Evolutionary conservation across 148 eudicot species (phyloP).

Genomic region (Gaultheria prostrata): DNA sequence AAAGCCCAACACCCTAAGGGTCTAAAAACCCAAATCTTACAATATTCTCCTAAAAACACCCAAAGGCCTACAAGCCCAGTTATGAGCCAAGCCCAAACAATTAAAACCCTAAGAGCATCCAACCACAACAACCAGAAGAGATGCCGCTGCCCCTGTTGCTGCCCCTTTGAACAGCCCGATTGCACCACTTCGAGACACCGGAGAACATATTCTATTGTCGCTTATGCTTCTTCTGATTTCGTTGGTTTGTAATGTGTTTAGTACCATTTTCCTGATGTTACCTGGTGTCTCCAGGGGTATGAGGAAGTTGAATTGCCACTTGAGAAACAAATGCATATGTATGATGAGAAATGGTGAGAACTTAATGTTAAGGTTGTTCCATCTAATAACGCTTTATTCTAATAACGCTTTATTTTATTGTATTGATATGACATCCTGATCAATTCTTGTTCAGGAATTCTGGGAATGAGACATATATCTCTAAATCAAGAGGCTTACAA

Average conservation of each 20-base stretch:
- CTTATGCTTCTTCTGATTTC: conserved; percentile 5
- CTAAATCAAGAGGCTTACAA: conserved; percentile 3
- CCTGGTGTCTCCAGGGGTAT: conserved; percentile 9
- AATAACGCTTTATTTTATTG: background rate
- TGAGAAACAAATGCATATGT: conserved; percentile 1
- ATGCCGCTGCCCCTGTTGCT: too few relatives aligned
- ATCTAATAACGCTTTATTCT: background rate
- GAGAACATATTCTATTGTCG: too few relatives aligned
- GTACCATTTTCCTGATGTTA: conserved; percentile 3
- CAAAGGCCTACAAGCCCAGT: too few relatives aligned
- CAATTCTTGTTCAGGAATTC: conserved; percentile 8
- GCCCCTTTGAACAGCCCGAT: too few relatives aligned
- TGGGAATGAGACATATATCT: background rate
- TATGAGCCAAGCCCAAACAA: too few relatives aligned
- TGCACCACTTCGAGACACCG: too few relatives aligned
- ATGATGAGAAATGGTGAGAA: conserved; percentile 17
- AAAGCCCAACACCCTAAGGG: too few relatives aligned
- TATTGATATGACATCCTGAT: background rate
- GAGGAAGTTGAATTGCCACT: conserved; percentile 11
- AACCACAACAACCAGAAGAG: too few relatives aligned
- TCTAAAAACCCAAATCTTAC: too few relatives aligned
- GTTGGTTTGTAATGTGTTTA: background rate
- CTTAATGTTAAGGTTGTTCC: background rate
- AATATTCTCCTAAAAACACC: too few relatives aligned
- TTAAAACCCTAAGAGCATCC: too few relatives aligned